These are phyloP conservation scores for Paragyromitra xinjiangensis DNA, from an alignment of 495 filamentous ascomycete species.

Conservation along the genomic window DNA sequence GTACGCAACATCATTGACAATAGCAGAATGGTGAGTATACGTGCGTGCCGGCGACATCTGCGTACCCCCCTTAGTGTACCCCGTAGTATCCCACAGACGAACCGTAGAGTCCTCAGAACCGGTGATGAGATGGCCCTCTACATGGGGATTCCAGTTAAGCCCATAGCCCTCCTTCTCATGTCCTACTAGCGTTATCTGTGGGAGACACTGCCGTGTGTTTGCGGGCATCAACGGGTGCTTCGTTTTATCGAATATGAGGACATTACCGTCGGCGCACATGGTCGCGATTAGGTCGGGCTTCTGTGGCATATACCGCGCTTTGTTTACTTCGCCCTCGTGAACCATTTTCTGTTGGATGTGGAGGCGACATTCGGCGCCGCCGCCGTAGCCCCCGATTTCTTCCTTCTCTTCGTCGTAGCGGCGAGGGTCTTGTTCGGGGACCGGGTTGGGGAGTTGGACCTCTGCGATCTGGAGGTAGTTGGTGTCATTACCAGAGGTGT, in stretches of 20 bases:
- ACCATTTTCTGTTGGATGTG: slow-evolving; percentile 93
- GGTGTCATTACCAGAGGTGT: slow-evolving; percentile 84
- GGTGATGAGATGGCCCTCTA: slow-evolving; percentile 81
- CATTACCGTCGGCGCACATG: slow-evolving; percentile 83
- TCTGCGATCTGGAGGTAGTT: slow-evolving; percentile 97
- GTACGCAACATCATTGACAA: slow-evolving; percentile 96
- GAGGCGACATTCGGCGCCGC: slow-evolving; percentile 75
- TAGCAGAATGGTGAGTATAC: slow-evolving; percentile 87
- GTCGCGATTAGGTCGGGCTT: slow-evolving; percentile 98
- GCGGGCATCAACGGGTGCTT: slow-evolving; percentile 78
- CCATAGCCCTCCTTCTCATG: slow-evolving; percentile 89
- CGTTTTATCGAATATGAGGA: slow-evolving; percentile 93
- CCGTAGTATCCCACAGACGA: slow-evolving; percentile 82
- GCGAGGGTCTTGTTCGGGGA: slow-evolving; percentile 71
- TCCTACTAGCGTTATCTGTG: slow-evolving; percentile 84
- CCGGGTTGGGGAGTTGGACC: slow-evolving; percentile 84
- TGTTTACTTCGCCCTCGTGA: slow-evolving; percentile 97
- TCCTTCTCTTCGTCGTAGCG: slow-evolving; percentile 92
- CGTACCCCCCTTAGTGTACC: slow-evolving; percentile 72
- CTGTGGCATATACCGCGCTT: slow-evolving; percentile 95
- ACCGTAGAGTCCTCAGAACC: slow-evolving; percentile 92
- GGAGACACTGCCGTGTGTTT: slow-evolving; percentile 71
- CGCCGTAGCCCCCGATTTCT: slow-evolving; percentile 91
- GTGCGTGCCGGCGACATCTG: slow-evolving; percentile 72
- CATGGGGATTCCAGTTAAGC: slow-evolving; percentile 88